Base-by-base conservation (phyloP, 1,284 basidiomycete species). In the Wallemia mellicola region DNA sequence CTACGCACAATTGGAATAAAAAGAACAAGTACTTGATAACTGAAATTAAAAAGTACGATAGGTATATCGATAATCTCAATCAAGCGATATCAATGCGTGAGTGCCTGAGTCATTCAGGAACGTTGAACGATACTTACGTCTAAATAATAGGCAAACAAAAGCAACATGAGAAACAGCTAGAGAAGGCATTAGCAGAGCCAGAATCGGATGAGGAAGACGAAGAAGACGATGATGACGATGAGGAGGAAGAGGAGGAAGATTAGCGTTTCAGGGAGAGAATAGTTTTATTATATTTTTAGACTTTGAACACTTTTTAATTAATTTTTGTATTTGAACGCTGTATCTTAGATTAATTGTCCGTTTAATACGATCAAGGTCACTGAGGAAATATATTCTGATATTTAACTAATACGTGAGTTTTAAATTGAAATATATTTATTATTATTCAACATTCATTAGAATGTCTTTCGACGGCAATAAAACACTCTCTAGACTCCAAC, bases 11-110 rank as follows among this genome's bases (percentile, higher is more conserved):
- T 68, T 98, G 91, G 88, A 83, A 87, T 68, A 81, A 81, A 65
- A 89, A 86, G 68, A 86, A 83, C 7, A 80, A 85, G 66, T 86
- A 86, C 68, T 73, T 96, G 54, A 74, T 91, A 60, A 79, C 82
- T 17, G 92, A 98, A 71, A 85, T 88, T 58, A 83, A 88, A 68
- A 96, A 96, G 69, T 98, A 94, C 70, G 81, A 87, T 59, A 83
- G 82, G n/a, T 98, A 98, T 69, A 81, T 89, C 61, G 87, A 94
- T 63, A 83, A 84, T 5, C 73, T 98, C 27, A 78, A 82, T 66
- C 71, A 74, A 19, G 87, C 83, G 25, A 89, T 91, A 77, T 71
- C 73, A 5, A 75, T 88, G 38, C 78, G 64, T 57, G 24, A 26
- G 55, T 57, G 15, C 5, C 7, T 26, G 15, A 15, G 9, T 14